Percentiles rank a stretch among this genome's conserved stretches.
Conservation (phyloP, 1,139 yeast genomes). For the Arxiozyma bovina region DNA sequence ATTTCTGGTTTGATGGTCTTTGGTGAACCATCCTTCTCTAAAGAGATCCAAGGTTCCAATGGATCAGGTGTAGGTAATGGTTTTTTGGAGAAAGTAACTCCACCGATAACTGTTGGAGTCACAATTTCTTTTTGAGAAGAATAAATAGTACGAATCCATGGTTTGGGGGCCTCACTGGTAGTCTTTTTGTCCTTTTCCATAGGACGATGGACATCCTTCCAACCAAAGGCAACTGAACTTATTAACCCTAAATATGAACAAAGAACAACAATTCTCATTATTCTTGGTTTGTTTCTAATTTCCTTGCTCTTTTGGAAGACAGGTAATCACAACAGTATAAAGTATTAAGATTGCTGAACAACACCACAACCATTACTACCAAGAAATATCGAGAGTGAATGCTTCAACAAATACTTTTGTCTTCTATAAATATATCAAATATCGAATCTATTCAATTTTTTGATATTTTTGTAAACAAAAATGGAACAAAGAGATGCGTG, state of each 20-base stretch:
- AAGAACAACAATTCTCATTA: not conserved
- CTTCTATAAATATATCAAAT: not conserved
- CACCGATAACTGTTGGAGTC: constrained; percentile 71
- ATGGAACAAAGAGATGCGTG: not conserved
- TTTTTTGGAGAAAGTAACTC: constrained; percentile 69
- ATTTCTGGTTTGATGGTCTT: constrained; percentile 66
- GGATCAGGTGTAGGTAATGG: constrained; percentile 57
- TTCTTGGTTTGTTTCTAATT: not conserved
- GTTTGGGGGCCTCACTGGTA: constrained; percentile 39
- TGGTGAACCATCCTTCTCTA: constrained; percentile 72
- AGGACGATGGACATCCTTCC: constrained; percentile 25
- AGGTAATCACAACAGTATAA: no score
- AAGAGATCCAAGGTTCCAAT: constrained; percentile 71
- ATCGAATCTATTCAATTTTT: no score
- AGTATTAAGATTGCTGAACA: not conserved
- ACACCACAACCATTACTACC: not conserved
- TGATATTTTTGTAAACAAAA: not conserved
- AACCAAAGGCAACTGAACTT: constrained; percentile 12
- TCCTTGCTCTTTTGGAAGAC: not conserved
- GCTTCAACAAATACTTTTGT: not conserved
- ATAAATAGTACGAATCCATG: constrained; percentile 72
- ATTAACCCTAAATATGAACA: not conserved
- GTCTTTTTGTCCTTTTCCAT: constrained; percentile 22
- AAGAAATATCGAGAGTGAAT: no score
- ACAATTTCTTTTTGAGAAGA: constrained; percentile 52